phyloP scores from a whole-genome alignment of 495 filamentous ascomycete species.

The Tuber melanosporum region DNA sequence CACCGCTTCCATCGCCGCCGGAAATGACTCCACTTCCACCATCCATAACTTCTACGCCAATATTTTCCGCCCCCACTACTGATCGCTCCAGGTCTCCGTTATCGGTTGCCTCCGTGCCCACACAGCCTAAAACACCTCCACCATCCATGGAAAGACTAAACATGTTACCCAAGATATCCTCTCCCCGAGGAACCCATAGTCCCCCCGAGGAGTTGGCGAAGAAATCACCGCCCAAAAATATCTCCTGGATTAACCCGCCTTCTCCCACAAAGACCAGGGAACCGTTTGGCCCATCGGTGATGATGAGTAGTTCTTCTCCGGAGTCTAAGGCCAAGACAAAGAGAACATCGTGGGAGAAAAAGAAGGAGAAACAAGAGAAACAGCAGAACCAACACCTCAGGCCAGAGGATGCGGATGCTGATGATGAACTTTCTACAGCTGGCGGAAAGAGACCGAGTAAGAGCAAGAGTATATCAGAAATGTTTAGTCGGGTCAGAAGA shows the following conservation, averaged over 20 bases:
- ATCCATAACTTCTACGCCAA: conserved; percentile 32
- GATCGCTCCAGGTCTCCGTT: conserved; percentile 35
- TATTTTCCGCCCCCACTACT: conserved; percentile 24
- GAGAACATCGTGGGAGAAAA: conserved; percentile 40
- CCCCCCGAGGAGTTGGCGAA: conserved; percentile 29
- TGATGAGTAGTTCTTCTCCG: conserved; percentile 15
- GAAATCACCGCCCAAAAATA: conserved; percentile 24
- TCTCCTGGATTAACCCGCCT: conserved; percentile 16
- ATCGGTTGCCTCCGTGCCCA: conserved; percentile 24
- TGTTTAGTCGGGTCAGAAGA: conserved; percentile 34
- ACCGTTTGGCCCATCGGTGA: conserved; percentile 7
- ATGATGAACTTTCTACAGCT: conserved; percentile 38
- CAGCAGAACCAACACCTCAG: conserved; percentile 26
- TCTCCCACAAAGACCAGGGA: conserved; percentile 28
- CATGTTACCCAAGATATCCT: conserved; percentile 23
- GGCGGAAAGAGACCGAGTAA: conserved; percentile 39
- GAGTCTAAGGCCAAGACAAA: conserved; percentile 34
- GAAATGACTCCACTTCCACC: conserved; percentile 37
- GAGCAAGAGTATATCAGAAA: conserved; percentile 41
- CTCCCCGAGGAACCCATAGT: conserved; percentile 25
- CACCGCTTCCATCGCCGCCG: conserved; percentile 27
- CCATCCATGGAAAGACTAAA: conserved; percentile 28
- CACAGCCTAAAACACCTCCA: conserved; percentile 17
- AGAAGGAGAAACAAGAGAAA: conserved; percentile 37
- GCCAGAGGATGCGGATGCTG: conserved; percentile 40